Evolutionary conservation across 1,139 yeast genomes (phyloP), one percentile per base, ranked within the genome.

Genomic region (Torulaspora pretoriensis): DNA sequence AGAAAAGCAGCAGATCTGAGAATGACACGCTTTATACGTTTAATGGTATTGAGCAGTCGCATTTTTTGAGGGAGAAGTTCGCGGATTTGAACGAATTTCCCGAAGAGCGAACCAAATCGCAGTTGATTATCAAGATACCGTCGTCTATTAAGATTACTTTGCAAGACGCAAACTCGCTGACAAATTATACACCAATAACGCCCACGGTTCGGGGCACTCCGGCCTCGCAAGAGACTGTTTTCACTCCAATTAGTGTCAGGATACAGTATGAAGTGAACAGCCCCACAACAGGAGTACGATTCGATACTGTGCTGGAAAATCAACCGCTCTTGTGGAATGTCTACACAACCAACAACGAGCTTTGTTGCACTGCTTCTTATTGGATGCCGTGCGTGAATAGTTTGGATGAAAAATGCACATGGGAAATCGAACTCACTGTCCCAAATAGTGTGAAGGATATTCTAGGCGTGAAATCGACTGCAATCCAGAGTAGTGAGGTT

Each of bases 381-480:
- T 94, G 99, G 98, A 85, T 92, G 38, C 99, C 99, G 0, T 94
- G 98, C 61, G 74, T 92, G 4, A 97, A 94, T 55, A 87, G 85
- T 38, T 64, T 89, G 29, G 84, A 92, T 79, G 97, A 89, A 56
- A 78, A 89, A 48, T 83, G 86, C 38, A 85, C 97, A 0, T 94
- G 98, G 98, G 89, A 90, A 49, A 65, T 94, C 12, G 95, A 88
- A 57, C 72, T 94, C 12, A 79, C 82, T 49, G 80, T 88, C 1
- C 96, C 97, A 0, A 75, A 89, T 55, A 83, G 94, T 0, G 74
- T 90, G 1, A 80, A 79, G 35, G 90, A 86, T 63, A 77, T 86
- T 27, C 84, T 87, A 1, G 68, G 68, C 31, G 68, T 76, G 0
- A 67, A 73, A 43, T 59, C 72, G 5, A 68, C 74, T 19, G 78